These are phyloP conservation scores for Austroboletus novae-zelandiae DNA, from an alignment of 1,284 basidiomycete species.

Conservation along the genomic window DNA sequence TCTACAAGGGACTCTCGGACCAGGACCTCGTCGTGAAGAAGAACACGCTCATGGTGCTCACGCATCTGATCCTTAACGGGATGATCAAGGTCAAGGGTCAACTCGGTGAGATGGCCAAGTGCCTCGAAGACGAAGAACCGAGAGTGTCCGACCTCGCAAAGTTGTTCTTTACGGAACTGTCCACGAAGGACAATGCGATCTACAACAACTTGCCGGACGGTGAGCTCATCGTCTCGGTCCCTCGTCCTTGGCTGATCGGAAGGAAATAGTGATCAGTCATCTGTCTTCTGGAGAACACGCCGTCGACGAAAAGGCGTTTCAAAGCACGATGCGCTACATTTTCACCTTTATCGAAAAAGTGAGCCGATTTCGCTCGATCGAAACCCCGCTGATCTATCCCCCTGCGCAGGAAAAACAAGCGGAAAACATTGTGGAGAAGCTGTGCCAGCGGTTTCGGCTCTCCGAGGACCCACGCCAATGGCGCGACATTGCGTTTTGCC, in stretches of 20 bases:
- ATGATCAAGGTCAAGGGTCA: constrained; percentile 99
- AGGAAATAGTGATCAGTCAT: constrained; percentile 82
- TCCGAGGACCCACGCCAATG: constrained; percentile 91
- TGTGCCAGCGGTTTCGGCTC: constrained; percentile 91
- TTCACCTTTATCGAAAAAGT: constrained; percentile 98
- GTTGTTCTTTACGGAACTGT: constrained; percentile 94
- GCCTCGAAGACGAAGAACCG: constrained; percentile 89
- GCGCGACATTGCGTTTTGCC: constrained; percentile 96
- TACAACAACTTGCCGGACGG: constrained; percentile 96
- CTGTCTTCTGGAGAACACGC: constrained; percentile 91
- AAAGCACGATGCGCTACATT: constrained; percentile 92
- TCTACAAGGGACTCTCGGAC: constrained; percentile 94
- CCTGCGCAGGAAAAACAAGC: constrained; percentile 80
- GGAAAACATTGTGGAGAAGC: constrained; percentile 91
- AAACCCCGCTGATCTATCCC: no score
- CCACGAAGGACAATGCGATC: constrained; percentile 98
- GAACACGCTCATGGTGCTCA: constrained; percentile 98
- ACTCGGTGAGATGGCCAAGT: constrained; percentile 99
- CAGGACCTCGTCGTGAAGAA: constrained; percentile 91
- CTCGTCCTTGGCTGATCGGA: not conserved
- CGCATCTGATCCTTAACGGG: constrained; percentile 95
- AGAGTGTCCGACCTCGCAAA: constrained; percentile 93
- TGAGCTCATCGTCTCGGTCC: constrained; percentile 1
- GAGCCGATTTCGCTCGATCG: constrained; percentile 1
- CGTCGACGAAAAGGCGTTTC: constrained; percentile 90